Evolutionary conservation across 2,329 filamentous ascomycete genomes (phyloP), one percentile per base, ranked within the genome.

Genomic region (Paraphaeosphaeria minitans): DNA sequence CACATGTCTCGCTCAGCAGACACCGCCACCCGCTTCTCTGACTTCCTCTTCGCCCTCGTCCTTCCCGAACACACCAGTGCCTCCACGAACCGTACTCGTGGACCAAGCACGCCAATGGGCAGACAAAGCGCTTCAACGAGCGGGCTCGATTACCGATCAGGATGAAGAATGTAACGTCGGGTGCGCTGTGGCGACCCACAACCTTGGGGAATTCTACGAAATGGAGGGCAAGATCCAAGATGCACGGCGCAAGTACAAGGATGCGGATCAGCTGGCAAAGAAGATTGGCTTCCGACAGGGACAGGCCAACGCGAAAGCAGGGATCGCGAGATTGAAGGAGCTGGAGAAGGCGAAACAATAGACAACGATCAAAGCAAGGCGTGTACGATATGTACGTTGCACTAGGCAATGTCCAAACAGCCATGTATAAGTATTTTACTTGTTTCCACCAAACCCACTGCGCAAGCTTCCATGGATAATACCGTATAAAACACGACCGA

Each of bases 131-230:
- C 79, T 93, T 35, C 81, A 83, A 22, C 85, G 92, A 57, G 87
- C 89, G 1, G 81, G 82, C 8, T 84, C 85, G 29, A 88, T 96
- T 43, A 78, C 90, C 0, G 80, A 86, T 3, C 83, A 91, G 42
- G 91, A 87, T 2, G 83, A 88, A 51, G 92, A 96, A 71, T 97
- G 94, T 71, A 92, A 96, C 73, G 77, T 89, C 56, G 91, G 89
- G 1, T 97, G 93, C 70, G 90, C 89, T 2, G 90, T 89, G 6
- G 90, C 93, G 8, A 87, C 91, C n/a, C 90, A 92, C 75, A 96
- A 96, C 72, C 84, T 97, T 54, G 94, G 88, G 24, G 91, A 96
- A 68, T 89, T 97, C 66, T 89, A 91, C 0, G 87, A 90, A 64
- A 88, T 95, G 84, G 78, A 88, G 59, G 89, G 89, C 1, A 84